These are phyloP conservation scores for Croton setiger DNA, from an alignment of 441 rosid species.

Conservation along the genomic window DNA sequence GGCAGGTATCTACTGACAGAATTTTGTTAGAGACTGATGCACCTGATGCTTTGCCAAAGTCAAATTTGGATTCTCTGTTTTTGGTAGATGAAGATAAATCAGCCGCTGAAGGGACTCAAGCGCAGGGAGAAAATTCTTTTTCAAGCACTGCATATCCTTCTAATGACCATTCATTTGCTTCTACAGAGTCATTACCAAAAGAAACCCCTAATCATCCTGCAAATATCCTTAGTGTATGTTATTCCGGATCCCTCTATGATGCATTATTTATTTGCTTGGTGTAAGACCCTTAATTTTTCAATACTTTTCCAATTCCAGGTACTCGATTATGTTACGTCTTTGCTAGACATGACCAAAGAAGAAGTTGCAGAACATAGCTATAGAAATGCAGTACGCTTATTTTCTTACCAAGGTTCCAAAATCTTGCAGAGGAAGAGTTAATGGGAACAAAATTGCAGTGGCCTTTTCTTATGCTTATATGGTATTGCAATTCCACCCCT, in stretches of 20 bases:
- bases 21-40: slow-evolving; percentile 91
- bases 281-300: not conserved
- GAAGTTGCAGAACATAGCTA: slow-evolving; percentile 66
- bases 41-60: slow-evolving; percentile 81
- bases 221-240: slow-evolving; percentile 55
- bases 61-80: slow-evolving; percentile 41
- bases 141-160: slow-evolving; percentile 21
- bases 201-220: slow-evolving; percentile 86
- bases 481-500: not conserved
- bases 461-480: not conserved
- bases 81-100: slow-evolving; percentile 50
- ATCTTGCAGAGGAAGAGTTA: slow-evolving; percentile 21
- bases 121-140: slow-evolving; percentile 28
- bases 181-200: slow-evolving; percentile 30
- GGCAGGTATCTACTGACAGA: slow-evolving; percentile 71
- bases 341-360: slow-evolving; percentile 58
- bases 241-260: not conserved
- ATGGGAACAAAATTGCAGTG: not conserved
- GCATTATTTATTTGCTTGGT: not conserved
- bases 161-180: slow-evolving; percentile 22
- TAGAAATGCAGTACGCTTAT: slow-evolving; percentile 52
- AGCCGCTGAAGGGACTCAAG: slow-evolving; percentile 24
- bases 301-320: slow-evolving; percentile 38
- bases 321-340: slow-evolving; percentile 57
- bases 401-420: slow-evolving; percentile 69